Conservation (phyloP, 345 rosid genomes). For the Pistacia atlantica region DNA sequence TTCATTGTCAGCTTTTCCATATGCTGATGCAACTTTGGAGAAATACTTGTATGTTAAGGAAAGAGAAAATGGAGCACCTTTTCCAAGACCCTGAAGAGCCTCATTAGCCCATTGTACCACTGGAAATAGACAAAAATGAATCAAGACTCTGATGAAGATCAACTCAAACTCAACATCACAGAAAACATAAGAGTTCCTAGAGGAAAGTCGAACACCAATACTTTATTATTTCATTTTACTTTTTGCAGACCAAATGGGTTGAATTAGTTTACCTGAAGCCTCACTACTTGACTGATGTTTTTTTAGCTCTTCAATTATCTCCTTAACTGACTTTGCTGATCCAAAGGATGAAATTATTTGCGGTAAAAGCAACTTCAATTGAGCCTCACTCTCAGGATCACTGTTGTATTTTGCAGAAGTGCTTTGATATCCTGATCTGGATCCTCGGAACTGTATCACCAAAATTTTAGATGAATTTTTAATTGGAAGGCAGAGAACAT, state of each 20-base stretch:
- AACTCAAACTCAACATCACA: slow-evolving; percentile 9
- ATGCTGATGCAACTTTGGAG: slow-evolving; percentile 72
- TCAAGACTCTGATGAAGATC: neutral
- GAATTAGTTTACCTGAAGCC: slow-evolving; percentile 50
- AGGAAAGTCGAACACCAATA: neutral
- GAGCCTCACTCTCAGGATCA: slow-evolving; percentile 62
- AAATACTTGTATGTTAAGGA: slow-evolving; percentile 68
- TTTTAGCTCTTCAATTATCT: slow-evolving; percentile 70
- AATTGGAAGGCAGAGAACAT: neutral
- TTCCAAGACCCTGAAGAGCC: slow-evolving; percentile 76
- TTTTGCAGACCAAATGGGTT: neutral
- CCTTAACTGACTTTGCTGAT: slow-evolving; percentile 58
- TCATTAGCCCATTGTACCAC: slow-evolving; percentile 87
- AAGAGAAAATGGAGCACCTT: slow-evolving; percentile 95
- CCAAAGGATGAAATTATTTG: slow-evolving; percentile 68
- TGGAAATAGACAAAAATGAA: slow-evolving; percentile 25
- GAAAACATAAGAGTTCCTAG: neutral
- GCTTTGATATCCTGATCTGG: slow-evolving; percentile 57
- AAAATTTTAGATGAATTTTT: neutral
- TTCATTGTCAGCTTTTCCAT: slow-evolving; percentile 52
- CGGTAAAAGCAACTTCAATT: slow-evolving; percentile 65
- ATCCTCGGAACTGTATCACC: slow-evolving; percentile 63
- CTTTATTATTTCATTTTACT: neutral
- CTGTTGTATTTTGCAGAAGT: slow-evolving; percentile 58
- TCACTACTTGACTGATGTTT: slow-evolving; percentile 61